A percentile compares a stretch with the other conserved stretches of the same genome.
phyloP scores from a whole-genome alignment of 1,139 yeast genomes.

The Yamadazyma pseudoaaseri region DNA sequence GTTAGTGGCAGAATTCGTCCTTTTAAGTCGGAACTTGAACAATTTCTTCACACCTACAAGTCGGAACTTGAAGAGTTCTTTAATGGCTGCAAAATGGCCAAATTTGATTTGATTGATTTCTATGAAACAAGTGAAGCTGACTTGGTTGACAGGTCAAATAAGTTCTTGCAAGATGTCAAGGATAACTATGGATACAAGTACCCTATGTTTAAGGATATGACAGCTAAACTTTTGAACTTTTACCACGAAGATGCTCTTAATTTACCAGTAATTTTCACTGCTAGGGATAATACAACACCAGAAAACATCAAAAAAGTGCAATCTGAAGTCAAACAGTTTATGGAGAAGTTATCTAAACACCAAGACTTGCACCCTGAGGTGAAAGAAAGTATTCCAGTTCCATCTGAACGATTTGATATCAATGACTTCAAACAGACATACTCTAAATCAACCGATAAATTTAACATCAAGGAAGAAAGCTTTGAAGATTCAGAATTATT shows the following conservation, averaged over 20 bases:
- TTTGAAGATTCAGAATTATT: conserved; percentile 17
- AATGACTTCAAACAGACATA: conserved; percentile 19
- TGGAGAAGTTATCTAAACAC: conserved; percentile 9
- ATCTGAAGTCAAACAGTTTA: conserved; percentile 8
- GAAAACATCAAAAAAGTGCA: conserved; percentile 3
- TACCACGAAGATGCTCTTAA: conserved; percentile 7
- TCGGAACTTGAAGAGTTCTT: conserved; percentile 7
- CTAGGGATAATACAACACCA: not conserved
- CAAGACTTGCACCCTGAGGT: conserved; percentile 6
- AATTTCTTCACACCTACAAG: conserved; percentile 6
- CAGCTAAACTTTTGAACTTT: conserved; percentile 5
- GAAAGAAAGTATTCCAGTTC: conserved; percentile 10
- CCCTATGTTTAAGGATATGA: conserved; percentile 7
- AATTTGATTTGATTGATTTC: conserved; percentile 13
- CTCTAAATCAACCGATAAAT: conserved; percentile 8
- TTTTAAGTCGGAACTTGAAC: conserved; percentile 5
- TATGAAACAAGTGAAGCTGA: conserved; percentile 13
- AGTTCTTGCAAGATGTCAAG: conserved; percentile 8
- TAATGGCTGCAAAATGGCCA: conserved; percentile 4
- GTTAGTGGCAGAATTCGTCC: conserved; percentile 14
- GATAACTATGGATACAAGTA: conserved; percentile 7
- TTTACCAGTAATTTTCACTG: conserved; percentile 10
- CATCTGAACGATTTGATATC: conserved; percentile 22
- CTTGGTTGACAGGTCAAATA: conserved; percentile 4
- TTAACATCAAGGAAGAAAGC: conserved; percentile 16